Percentiles rank a stretch among this genome's conserved stretches.
phyloP scores from a whole-genome alignment of 1,139 yeast species.

The Blastobotrys capitulatus region DNA sequence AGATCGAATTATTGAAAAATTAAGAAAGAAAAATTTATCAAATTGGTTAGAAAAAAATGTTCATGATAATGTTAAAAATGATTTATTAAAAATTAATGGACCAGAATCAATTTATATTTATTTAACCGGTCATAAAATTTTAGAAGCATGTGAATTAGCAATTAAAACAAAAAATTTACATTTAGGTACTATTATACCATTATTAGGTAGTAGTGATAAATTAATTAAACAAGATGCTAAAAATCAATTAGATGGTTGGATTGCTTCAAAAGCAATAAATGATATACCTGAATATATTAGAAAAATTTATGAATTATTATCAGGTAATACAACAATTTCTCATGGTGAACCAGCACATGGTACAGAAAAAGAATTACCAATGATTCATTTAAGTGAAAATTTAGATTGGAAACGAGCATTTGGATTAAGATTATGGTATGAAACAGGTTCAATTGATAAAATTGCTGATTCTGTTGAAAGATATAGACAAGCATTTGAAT shows the following conservation, averaged over 20 bases:
- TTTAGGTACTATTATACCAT: constrained; percentile 62
- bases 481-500: constrained; percentile 27
- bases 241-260: constrained; percentile 66
- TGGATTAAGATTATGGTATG: constrained; percentile 57
- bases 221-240: constrained; percentile 51
- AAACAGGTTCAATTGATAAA: constrained; percentile 38
- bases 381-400: constrained; percentile 37
- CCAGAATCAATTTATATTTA: constrained; percentile 49
- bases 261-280: constrained; percentile 35
- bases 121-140: constrained; percentile 53
- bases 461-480: constrained; percentile 36
- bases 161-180: constrained; percentile 56
- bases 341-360: constrained; percentile 31
- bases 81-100: constrained; percentile 22
- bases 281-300: constrained; percentile 50
- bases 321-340: constrained; percentile 43
- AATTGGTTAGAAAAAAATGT: constrained; percentile 56
- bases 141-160: constrained; percentile 59
- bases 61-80: constrained; percentile 38
- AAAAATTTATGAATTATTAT: constrained; percentile 57
- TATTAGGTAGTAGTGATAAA: constrained; percentile 57
- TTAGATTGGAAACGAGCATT: constrained; percentile 66
- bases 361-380: constrained; percentile 22
- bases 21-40: constrained; percentile 44
- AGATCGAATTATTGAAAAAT: constrained; percentile 35